Evolutionary conservation across 352 stramenopile genomes (phyloP).

Genomic region (Globisporangium radiosum): DNA sequence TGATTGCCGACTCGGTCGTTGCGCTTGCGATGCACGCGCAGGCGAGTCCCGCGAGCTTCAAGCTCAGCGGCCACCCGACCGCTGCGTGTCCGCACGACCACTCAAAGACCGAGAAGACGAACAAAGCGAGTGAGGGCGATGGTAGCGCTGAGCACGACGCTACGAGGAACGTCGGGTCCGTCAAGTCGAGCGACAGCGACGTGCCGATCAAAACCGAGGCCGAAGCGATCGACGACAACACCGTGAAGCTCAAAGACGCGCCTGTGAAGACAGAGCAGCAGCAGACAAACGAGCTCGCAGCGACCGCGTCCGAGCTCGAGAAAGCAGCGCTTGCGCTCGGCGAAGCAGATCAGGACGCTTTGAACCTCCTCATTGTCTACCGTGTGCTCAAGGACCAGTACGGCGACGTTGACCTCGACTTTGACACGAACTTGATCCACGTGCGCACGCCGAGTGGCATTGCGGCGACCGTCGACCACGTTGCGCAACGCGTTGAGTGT

Average conservation of each 20-base stretch:
- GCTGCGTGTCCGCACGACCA: slow-evolving; percentile 79
- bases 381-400: slow-evolving; percentile 83
- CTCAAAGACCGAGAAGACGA: slow-evolving; percentile 16
- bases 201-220: slow-evolving; percentile 16
- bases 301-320: slow-evolving; percentile 30
- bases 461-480: slow-evolving; percentile 56
- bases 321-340: slow-evolving; percentile 62
- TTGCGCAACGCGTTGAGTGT: slow-evolving; percentile 59
- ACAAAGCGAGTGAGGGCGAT: slow-evolving; percentile 20
- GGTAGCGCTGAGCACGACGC: slow-evolving; percentile 11
- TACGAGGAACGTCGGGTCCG: slow-evolving; percentile 8
- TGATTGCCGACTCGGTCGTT: slow-evolving; percentile 95
- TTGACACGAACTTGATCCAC: slow-evolving; percentile 86
- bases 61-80: slow-evolving; percentile 65
- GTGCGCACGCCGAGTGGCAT: slow-evolving; percentile 73
- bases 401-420: slow-evolving; percentile 77
- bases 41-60: slow-evolving; percentile 76
- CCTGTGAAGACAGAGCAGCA: slow-evolving; percentile 18
- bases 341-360: slow-evolving; percentile 63
- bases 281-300: slow-evolving; percentile 5
- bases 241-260: slow-evolving; percentile 13
- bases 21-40: slow-evolving; percentile 93
- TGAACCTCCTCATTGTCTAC: slow-evolving; percentile 83
- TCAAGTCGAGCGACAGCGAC: slow-evolving; percentile 14
- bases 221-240: slow-evolving; percentile 12